Evolutionary conservation across 345 rosid species (phyloP), one percentile per base, ranked within the genome.

Genomic region (Arabis alpina): DNA sequence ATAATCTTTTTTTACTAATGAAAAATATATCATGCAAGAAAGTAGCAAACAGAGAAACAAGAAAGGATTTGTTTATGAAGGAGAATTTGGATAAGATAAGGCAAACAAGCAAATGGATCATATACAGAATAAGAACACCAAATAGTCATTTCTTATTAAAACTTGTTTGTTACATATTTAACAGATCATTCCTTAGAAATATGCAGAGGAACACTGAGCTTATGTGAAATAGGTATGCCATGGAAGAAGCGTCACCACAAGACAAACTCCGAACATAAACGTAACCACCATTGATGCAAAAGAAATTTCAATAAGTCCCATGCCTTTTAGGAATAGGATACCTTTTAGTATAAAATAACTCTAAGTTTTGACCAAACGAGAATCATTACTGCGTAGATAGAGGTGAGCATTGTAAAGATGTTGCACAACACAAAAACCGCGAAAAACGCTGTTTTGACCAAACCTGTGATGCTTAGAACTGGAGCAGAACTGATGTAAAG

Each of bases 361-460:
- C 61, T 12, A 66, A 53, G 61, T 6, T 40, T 40, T 66, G 41
- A 15, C 71, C 52, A n/a, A 2, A 66, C 30, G 34, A 28, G 42
- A 42, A 5, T 1, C 42, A 12, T 12, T 43, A 19, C 0, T 2
- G 11, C 4, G 5, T 2, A 28, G 12, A 66, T 2, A 28, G 53
- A 42, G 32, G 8, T 2, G 47, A 66, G 15, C 19, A 66, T 3
- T 30, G 61, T 19, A 54, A 54, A 6, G 34, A 13, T 66, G 51
- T 15, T 54, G 43, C 30, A 34, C 55, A 56, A 5, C 8, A 68
- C 7, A 45, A 24, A 68, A 15, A 44, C 54, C 13, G 1, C 8
- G 45, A 56, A 68, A 37, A 36, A 2, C 45, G 27, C 49, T 57
- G 12, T 68, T 15, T 68, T 68, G 73, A 57, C 48, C 36, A 56